Evolutionary conservation across 768 basidiomycete species (phyloP), one percentile per base, ranked within the genome.

Genomic region (Saitozyma podzolica): DNA sequence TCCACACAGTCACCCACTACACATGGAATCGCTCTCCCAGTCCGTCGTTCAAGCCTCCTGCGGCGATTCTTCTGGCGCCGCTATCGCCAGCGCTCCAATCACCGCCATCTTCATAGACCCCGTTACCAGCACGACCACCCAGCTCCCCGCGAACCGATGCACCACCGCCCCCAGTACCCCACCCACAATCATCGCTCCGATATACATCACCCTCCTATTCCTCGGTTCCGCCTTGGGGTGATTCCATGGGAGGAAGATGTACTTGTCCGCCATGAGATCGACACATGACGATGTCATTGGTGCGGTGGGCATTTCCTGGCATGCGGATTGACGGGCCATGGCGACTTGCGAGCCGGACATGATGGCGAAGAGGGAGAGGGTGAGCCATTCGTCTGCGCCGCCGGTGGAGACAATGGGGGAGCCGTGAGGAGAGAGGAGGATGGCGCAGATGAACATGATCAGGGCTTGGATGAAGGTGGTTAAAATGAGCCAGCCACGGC

Each of bases 291-390:
- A 68, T 2, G 74, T 75, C 70, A 75, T 70, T 8, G 70, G 70
- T 41, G 74, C 74, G 0, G 74, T 75, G 2, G 74, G 74, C 0
- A 72, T 45, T 50, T 72, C 70, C 19, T 59, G 57, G 14, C 58
- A 62, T 5, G 59, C 64, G 16, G 68, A 67, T 61, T 72, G 70
- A 29, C 74, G 62, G 8, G 74, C 74, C n/a, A 61, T 42, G 39
- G 69, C 68, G 20, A 75, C 71, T 65, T 75, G 74, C 13, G 66
- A 68, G 6, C 74, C 74, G 13, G 69, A 70, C 70, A 72, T 75
- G 11, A 56, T 37, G 6, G 74, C 70, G 54, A 75, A 72, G 0
- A 75, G 37, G 13, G 64, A 49, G 5, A 75, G 56, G 40, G 65
- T 58, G 17, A 67, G 50, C 68, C 67, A 75, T 58, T 75, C 66